phyloP scores from a whole-genome alignment of 139 green algal genomes.

The Bryopsis sp. region DNA sequence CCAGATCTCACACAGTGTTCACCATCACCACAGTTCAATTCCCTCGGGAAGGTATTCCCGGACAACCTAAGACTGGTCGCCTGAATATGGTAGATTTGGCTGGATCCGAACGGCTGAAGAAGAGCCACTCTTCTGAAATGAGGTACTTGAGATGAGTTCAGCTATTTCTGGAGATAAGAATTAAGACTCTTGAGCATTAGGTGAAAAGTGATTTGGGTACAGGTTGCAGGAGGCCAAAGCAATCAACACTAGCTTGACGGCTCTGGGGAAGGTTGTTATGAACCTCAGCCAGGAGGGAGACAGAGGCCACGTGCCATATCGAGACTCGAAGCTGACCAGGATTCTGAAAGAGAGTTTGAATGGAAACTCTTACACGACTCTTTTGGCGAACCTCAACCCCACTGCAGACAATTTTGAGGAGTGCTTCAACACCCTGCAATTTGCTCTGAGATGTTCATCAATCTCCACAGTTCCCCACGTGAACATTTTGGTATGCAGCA shows the following conservation, averaged over 20 bases:
- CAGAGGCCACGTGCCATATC: constrained; percentile 47
- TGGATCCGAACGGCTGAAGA: constrained; percentile 33
- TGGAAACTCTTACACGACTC: constrained; percentile 26
- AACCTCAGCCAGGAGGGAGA: constrained; percentile 5
- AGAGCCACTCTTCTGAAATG: constrained; percentile 17
- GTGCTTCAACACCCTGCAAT: constrained; percentile 39
- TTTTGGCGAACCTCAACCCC: constrained; percentile 36
- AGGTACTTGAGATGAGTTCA: too few relatives aligned
- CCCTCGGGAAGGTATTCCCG: constrained; percentile 1
- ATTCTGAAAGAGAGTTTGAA: constrained; percentile 44
- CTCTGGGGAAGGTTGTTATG: constrained; percentile 41
- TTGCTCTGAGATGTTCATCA: constrained; percentile 30
- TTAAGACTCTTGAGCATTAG: too few relatives aligned
- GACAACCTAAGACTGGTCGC: constrained; percentile 29
- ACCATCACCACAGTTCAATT: constrained; percentile 31
- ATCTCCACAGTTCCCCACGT: constrained; percentile 22
- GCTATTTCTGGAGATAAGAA: background rate
- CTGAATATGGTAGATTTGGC: constrained; percentile 49
- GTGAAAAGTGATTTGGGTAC: too few relatives aligned
- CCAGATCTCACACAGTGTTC: constrained; percentile 44
- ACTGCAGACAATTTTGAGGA: constrained; percentile 30
- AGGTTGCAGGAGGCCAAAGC: constrained; percentile 27
- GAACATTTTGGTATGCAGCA: constrained; percentile 25
- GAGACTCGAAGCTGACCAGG: constrained; percentile 58
- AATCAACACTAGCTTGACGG: constrained; percentile 32